Percentiles rank a stretch among this genome's conserved stretches.
Conservation (phyloP, 768 basidiomycete species). For the Tricholoma sp. region DNA sequence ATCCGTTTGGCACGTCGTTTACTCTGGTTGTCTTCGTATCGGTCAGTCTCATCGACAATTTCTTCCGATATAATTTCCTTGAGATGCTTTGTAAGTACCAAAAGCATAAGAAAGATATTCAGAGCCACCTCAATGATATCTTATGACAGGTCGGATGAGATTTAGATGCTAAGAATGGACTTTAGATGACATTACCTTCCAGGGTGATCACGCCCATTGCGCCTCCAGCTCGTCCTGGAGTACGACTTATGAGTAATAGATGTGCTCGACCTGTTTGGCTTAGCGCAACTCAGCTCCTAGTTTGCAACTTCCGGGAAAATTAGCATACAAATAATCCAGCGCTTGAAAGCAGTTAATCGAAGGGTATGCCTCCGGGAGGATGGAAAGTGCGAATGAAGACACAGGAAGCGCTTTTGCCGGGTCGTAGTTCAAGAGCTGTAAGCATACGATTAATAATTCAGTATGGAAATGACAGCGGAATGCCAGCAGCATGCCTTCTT, state of each 20-base stretch:
- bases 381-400: constrained; percentile 68
- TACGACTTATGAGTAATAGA: constrained; percentile 76
- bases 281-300: neutral
- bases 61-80: constrained; percentile 95
- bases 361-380: constrained; percentile 85
- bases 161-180: neutral
- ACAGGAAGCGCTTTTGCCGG: constrained; percentile 74
- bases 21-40: constrained; percentile 81
- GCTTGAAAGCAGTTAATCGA: constrained; percentile 94
- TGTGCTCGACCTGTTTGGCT: constrained; percentile 96
- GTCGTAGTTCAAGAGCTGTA: constrained; percentile 82
- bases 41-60: constrained; percentile 93
- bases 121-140: constrained; percentile 66
- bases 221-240: constrained; percentile 79
- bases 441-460: neutral
- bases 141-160: constrained; percentile 18
- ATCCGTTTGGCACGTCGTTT: constrained; percentile 68
- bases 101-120: neutral
- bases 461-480: constrained; percentile 3
- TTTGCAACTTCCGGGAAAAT: neutral
- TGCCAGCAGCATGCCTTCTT: constrained; percentile 55
- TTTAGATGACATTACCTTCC: constrained; percentile 46
- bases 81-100: constrained; percentile 1
- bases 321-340: constrained; percentile 78
- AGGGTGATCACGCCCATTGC: constrained; percentile 89